Evolutionary conservation across 164 flowering plant species (phyloP).

Genomic region (Stephania japonica): DNA sequence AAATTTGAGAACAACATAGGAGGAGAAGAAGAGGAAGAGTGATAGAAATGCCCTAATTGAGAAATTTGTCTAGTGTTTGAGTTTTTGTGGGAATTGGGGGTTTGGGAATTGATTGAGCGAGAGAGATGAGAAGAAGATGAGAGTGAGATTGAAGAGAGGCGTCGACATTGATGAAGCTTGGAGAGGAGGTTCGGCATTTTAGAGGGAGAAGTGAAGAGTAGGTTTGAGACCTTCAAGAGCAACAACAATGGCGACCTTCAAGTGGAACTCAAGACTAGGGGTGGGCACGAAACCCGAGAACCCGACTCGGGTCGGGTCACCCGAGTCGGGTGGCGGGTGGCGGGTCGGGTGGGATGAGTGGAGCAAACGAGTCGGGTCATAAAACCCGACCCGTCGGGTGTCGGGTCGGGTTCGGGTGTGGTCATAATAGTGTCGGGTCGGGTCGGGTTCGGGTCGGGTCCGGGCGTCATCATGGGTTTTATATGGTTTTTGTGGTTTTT

Average conservation of each 20-base stretch:
- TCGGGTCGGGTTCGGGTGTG: too few species aligned
- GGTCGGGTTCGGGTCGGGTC: too few species aligned
- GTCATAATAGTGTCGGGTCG: too few species aligned
- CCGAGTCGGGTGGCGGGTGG: too few species aligned
- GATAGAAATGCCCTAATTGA: neutral
- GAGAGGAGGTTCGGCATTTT: neutral
- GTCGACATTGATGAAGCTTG: conserved; percentile 11
- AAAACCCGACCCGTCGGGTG: too few species aligned
- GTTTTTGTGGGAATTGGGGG: conserved; percentile 13
- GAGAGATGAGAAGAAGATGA: neutral
- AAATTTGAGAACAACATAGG: neutral
- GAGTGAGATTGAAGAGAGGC: neutral
- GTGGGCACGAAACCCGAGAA: too few species aligned
- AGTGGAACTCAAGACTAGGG: too few species aligned
- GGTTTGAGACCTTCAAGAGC: neutral
- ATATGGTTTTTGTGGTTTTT: too few species aligned
- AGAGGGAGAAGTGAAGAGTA: neutral
- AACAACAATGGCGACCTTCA: neutral
- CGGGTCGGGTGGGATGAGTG: too few species aligned
- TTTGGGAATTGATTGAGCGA: conserved; percentile 12
- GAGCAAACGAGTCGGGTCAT: too few species aligned
- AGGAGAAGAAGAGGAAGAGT: neutral
- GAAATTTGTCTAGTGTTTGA: neutral
- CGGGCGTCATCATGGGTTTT: too few species aligned
- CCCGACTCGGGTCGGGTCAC: too few species aligned